Conservation (phyloP, 1,284 basidiomycete species). For the Stereum hirsutum region DNA sequence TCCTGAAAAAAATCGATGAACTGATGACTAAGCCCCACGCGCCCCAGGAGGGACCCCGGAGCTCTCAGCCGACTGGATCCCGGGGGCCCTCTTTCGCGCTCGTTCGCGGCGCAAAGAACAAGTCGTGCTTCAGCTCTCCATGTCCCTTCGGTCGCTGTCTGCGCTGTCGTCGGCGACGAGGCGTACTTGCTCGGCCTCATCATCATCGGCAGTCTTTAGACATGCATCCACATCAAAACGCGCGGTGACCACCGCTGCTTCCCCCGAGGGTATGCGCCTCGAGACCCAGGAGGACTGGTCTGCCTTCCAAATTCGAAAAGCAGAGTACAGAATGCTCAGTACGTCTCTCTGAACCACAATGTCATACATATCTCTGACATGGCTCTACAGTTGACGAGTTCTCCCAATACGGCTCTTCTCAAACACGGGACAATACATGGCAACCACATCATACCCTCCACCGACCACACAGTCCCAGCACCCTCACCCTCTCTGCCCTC, state of each 20-base stretch:
- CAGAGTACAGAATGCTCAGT: constrained; percentile 36
- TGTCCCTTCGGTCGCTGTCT: constrained; percentile 15
- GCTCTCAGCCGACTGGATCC: no score
- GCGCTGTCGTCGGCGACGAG: constrained; percentile 21
- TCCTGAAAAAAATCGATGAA: constrained; percentile 33
- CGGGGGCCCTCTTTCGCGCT: no score
- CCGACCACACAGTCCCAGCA: constrained; percentile 48
- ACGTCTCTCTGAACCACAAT: background rate
- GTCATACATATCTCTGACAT: constrained; percentile 9
- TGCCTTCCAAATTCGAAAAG: constrained; percentile 47
- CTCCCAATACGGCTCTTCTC: constrained; percentile 68
- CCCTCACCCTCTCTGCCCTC: constrained; percentile 82
- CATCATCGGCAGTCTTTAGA: constrained; percentile 6
- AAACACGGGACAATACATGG: constrained; percentile 62
- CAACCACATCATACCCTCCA: constrained; percentile 69
- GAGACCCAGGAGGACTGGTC: constrained; percentile 55
- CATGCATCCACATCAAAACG: constrained; percentile 12
- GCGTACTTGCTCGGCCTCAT: constrained; percentile 8
- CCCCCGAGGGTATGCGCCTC: constrained; percentile 27
- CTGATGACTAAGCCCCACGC: constrained; percentile 14
- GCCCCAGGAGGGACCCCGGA: no score
- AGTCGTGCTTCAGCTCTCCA: no score
- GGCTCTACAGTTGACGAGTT: constrained; percentile 50
- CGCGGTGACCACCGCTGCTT: constrained; percentile 10
- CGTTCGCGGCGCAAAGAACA: no score